A percentile compares a stretch with the other conserved stretches of the same genome.
These are phyloP conservation scores for Nakazawaea holstii DNA, from an alignment of 805 yeast species.

Conservation along the genomic window DNA sequence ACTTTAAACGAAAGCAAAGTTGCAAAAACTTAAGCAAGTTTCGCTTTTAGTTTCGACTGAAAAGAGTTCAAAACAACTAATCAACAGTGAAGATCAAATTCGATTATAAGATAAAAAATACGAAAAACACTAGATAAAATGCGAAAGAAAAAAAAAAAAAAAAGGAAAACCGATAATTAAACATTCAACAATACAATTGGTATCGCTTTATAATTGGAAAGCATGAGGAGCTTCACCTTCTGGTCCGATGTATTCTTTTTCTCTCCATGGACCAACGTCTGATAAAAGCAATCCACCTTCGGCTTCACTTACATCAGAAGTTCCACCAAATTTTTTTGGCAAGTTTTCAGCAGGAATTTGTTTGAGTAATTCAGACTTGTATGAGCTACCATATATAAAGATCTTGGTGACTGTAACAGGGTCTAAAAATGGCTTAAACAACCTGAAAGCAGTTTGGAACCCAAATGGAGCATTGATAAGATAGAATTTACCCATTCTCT, in stretches of 20 bases:
- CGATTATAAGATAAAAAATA: no score
- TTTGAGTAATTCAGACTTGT: slow-evolving; percentile 76
- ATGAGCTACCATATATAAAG: slow-evolving; percentile 75
- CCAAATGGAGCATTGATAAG: slow-evolving; percentile 97
- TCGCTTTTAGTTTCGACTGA: no score
- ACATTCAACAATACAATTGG: not conserved
- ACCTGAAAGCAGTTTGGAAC: slow-evolving; percentile 85
- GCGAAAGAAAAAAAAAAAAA: no score
- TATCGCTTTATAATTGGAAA: slow-evolving; percentile 18
- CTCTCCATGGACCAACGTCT: slow-evolving; percentile 98
- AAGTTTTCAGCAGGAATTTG: slow-evolving; percentile 93
- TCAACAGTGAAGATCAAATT: no score
- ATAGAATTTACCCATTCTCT: slow-evolving; percentile 98
- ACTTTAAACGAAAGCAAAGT: no score
- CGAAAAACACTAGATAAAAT: no score
- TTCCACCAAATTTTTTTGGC: slow-evolving; percentile 89
- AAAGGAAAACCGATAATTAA: not conserved
- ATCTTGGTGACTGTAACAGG: slow-evolving; percentile 97
- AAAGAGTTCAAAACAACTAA: no score
- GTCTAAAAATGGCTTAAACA: slow-evolving; percentile 91
- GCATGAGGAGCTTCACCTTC: slow-evolving; percentile 89
- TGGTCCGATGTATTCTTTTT: slow-evolving; percentile 80
- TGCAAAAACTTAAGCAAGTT: no score
- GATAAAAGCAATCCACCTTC: slow-evolving; percentile 82
- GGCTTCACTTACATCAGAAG: slow-evolving; percentile 54